A percentile compares a stretch with the other conserved stretches of the same genome.
Conservation (phyloP, 1,139 yeast species). For the Casaregolazyma suthepensis region DNA sequence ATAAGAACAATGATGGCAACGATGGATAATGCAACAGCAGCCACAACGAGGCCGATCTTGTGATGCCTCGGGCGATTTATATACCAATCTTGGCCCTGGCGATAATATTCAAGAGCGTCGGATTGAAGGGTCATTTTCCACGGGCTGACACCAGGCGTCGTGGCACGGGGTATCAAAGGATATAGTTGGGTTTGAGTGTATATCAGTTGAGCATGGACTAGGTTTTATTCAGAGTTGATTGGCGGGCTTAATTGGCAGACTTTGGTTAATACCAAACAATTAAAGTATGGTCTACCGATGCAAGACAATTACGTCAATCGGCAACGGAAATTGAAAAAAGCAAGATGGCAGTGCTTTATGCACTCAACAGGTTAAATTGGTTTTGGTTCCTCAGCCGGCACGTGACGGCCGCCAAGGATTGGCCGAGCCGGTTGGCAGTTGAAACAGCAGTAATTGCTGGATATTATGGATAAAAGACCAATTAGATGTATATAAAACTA, state of each 20-base stretch:
- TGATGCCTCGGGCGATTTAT: neutral
- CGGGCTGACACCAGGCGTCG: neutral
- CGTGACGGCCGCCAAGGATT: neutral
- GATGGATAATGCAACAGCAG: slow-evolving; percentile 10
- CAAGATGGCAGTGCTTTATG: neutral
- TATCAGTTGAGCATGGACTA: neutral
- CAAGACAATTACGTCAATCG: neutral
- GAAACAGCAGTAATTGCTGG: no score
- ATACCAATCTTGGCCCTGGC: slow-evolving; percentile 6
- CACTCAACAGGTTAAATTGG: neutral
- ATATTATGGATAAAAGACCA: no score
- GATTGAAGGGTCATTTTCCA: neutral
- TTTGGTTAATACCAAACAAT: neutral
- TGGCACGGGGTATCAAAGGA: neutral
- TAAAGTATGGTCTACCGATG: neutral
- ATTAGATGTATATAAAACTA: no score
- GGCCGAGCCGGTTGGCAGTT: no score
- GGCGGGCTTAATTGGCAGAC: no score
- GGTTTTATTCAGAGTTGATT: no score
- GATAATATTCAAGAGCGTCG: neutral
- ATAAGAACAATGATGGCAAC: slow-evolving; percentile 35
- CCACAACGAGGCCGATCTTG: neutral
- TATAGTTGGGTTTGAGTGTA: neutral
- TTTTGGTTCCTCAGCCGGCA: neutral
- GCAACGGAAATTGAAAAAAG: no score